phyloP scores from a whole-genome alignment of 2,329 filamentous ascomycete species.

The Volutella citrinella region DNA sequence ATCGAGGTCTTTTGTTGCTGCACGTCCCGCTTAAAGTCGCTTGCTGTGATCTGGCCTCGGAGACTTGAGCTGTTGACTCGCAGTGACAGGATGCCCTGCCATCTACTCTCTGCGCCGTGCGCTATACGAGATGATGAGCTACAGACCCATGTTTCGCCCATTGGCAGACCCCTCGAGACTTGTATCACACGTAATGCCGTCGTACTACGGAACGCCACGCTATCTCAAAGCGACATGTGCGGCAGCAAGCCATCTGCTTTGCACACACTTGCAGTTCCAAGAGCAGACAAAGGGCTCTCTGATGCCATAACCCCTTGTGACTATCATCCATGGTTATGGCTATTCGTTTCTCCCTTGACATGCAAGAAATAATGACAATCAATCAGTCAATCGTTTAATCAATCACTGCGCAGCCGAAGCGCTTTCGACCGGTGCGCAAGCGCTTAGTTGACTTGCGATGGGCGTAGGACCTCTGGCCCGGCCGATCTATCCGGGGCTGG shows the following conservation, averaged over 20 bases:
- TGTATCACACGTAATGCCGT: no score
- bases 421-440: no score
- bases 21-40: conserved; percentile 13
- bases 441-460: no score
- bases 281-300: conserved; percentile 59
- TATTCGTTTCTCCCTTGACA: conserved; percentile 66
- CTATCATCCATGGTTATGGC: conserved; percentile 46
- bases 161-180: no score
- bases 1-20: conserved; percentile 24
- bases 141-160: no score
- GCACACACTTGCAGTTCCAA: conserved; percentile 56
- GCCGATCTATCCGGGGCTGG: no score
- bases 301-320: conserved; percentile 49
- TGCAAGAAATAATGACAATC: conserved; percentile 20
- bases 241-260: conserved; percentile 54
- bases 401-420: background rate
- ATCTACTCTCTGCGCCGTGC: no score
- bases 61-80: conserved; percentile 11
- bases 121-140: no score
- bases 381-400: conserved; percentile 4
- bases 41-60: conserved; percentile 20
- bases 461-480: no score
- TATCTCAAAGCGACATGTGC: conserved; percentile 52
- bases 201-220: conserved; percentile 26
- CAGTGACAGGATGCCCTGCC: no score